These are phyloP conservation scores for Aspergillus persii DNA, from an alignment of 2,329 filamentous ascomycete genomes.

Conservation along the genomic window DNA sequence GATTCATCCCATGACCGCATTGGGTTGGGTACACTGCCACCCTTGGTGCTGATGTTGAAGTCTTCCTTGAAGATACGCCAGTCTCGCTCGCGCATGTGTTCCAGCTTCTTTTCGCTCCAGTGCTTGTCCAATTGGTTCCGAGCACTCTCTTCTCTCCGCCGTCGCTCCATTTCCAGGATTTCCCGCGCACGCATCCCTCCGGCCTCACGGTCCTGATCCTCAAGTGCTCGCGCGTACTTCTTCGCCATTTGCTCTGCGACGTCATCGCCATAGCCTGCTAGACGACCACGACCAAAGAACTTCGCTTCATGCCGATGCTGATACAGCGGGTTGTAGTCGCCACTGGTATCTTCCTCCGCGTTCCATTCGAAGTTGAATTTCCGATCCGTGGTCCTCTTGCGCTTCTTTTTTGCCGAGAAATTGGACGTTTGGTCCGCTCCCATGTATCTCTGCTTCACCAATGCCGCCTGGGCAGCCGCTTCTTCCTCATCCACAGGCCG, in stretches of 20 bases:
- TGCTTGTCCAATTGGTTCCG: slow-evolving; percentile 82
- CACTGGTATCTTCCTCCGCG: slow-evolving; percentile 85
- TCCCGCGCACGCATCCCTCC: slow-evolving; percentile 74
- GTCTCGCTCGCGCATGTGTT: slow-evolving; percentile 94
- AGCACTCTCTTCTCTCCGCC: slow-evolving; percentile 68
- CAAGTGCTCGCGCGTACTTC: slow-evolving; percentile 66
- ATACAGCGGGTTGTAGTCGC: slow-evolving; percentile 79
- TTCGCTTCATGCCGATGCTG: slow-evolving; percentile 63
- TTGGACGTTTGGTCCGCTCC: slow-evolving; percentile 85
- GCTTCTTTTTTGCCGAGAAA: slow-evolving; percentile 95
- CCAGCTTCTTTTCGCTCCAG: slow-evolving; percentile 90
- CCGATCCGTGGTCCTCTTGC: slow-evolving; percentile 85
- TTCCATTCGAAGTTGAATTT: slow-evolving; percentile 99
- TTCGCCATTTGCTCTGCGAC: slow-evolving; percentile 51
- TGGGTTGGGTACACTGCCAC: slow-evolving; percentile 85
- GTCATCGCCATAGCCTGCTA: slow-evolving; percentile 66
- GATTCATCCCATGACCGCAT: slow-evolving; percentile 96
- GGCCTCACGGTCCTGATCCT: slow-evolving; percentile 71
- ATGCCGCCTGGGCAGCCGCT: slow-evolving; percentile 64
- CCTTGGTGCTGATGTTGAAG: slow-evolving; percentile 94
- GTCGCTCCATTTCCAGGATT: slow-evolving; percentile 80
- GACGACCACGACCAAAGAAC: slow-evolving; percentile 66
- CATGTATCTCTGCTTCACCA: slow-evolving; percentile 82
- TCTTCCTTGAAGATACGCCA: slow-evolving; percentile 99
- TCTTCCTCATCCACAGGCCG: slow-evolving; percentile 54